Conservation (phyloP, 164 flowering plant species). For the Dillenia suffruticosa region DNA sequence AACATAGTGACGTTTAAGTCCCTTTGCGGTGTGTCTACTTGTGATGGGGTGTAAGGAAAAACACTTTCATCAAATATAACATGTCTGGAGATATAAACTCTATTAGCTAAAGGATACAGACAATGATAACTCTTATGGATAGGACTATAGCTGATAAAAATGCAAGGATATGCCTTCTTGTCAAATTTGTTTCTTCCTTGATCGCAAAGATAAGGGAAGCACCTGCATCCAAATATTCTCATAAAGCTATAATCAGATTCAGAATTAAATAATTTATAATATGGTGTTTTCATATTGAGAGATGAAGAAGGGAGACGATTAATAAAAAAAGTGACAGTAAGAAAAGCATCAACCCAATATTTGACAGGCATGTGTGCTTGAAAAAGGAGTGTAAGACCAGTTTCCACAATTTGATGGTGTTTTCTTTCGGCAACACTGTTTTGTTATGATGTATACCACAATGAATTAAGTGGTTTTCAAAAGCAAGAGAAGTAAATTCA, state of each 20-base stretch:
- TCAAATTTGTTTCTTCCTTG: conserved; percentile 1
- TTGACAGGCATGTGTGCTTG: not conserved
- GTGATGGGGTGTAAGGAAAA: not conserved
- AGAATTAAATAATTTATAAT: not conserved
- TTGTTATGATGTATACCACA: conserved; percentile 7
- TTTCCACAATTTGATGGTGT: conserved; percentile 10
- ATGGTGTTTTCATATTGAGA: not conserved
- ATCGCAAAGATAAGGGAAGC: not conserved
- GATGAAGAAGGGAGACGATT: conserved; percentile 4
- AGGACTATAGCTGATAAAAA: conserved; percentile 4
- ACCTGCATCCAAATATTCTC: conserved; percentile 7
- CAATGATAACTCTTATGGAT: conserved; percentile 3
- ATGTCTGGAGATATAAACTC: not conserved
- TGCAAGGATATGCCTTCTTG: not conserved
- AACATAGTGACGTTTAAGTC: not conserved
- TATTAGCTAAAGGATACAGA: not conserved
- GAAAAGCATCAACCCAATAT: conserved; percentile 12
- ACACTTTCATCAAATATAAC: not conserved
- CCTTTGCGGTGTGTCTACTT: not conserved
- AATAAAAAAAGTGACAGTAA: not conserved
- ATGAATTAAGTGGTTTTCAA: not conserved
- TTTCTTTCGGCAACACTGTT: conserved; percentile 13
- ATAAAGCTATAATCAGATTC: conserved; percentile 1
- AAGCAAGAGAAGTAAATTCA: conserved; percentile 2
- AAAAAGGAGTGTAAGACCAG: not conserved